These are phyloP conservation scores for Acer saccharum DNA, from an alignment of 345 rosid species.

Conservation along the genomic window DNA sequence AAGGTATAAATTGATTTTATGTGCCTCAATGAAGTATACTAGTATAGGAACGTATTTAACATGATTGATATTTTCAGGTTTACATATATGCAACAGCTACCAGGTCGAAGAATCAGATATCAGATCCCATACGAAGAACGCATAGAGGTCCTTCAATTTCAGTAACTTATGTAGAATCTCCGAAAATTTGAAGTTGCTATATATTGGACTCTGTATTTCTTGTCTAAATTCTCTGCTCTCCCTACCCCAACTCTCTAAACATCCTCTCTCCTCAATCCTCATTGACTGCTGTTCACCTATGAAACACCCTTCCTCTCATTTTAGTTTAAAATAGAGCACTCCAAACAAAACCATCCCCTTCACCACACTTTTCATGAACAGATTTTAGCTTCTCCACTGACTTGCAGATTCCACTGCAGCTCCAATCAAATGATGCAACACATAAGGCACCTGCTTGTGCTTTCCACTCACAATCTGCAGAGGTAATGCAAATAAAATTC, in stretches of 20 bases:
- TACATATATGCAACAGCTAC: background rate
- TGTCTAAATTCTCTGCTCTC: background rate
- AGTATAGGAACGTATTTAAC: background rate
- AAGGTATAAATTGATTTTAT: background rate
- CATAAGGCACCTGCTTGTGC: constrained; percentile 91
- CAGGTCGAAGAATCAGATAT: constrained; percentile 7
- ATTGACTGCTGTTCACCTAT: background rate
- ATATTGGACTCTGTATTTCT: background rate
- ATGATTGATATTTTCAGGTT: background rate
- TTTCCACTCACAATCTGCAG: constrained; percentile 94
- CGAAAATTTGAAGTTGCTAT: background rate
- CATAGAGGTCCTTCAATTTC: background rate
- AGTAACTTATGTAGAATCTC: background rate
- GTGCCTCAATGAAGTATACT: background rate
- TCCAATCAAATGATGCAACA: constrained; percentile 95
- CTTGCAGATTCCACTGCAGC: constrained; percentile 97
- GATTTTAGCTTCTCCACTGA: constrained; percentile 84
- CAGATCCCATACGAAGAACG: background rate
- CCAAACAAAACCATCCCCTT: constrained; percentile 93
- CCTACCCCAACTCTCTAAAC: constrained; percentile 3
- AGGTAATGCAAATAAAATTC: background rate
- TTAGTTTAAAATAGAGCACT: constrained; percentile 45
- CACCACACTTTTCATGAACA: constrained; percentile 86
- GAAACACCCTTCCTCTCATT: background rate
- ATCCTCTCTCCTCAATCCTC: background rate